Evolutionary conservation across 2,329 filamentous ascomycete genomes (phyloP).

Genomic region (Raffaelea arxii): DNA sequence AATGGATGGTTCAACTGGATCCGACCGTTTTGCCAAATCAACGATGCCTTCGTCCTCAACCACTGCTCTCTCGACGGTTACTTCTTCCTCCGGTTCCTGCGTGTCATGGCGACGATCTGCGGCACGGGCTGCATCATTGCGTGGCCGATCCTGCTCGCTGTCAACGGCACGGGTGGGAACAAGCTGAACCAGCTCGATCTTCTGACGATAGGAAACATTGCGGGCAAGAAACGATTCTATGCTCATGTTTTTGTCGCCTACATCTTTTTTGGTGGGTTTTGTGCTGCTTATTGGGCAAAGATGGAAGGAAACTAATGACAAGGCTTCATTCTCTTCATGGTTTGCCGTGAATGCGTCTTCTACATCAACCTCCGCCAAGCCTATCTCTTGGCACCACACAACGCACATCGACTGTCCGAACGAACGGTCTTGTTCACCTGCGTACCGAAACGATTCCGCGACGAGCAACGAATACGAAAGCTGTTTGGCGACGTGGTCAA

Average conservation of each 20-base stretch:
- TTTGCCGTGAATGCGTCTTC: conserved; percentile 84
- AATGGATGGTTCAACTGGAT: conserved; percentile 55
- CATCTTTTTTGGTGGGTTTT: conserved; percentile 55
- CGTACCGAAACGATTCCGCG: conserved; percentile 67
- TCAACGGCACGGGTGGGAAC: conserved; percentile 74
- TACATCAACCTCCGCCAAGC: conserved; percentile 92
- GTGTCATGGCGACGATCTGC: conserved; percentile 66
- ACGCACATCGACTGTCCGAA: conserved; percentile 76
- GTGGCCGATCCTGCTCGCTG: conserved; percentile 74
- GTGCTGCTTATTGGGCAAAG: background rate
- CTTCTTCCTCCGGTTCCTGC: conserved; percentile 77
- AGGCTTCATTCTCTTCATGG: conserved; percentile 77
- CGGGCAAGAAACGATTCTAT: conserved; percentile 58
- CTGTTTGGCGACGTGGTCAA: conserved; percentile 74
- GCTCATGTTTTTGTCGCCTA: conserved; percentile 75
- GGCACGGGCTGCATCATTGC: conserved; percentile 72
- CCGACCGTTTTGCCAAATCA: conserved; percentile 48
- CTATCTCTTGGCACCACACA: conserved; percentile 77
- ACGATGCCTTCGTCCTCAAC: conserved; percentile 71
- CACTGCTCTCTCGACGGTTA: conserved; percentile 86
- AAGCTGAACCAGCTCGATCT: conserved; percentile 55
- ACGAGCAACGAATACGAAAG: conserved; percentile 60
- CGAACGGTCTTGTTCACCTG: conserved; percentile 88
- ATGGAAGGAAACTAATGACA: background rate
- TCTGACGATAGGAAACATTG: conserved; percentile 43